Evolutionary conservation across 2,329 filamentous ascomycete species (phyloP).

Genomic region (Aspergillus sp.): DNA sequence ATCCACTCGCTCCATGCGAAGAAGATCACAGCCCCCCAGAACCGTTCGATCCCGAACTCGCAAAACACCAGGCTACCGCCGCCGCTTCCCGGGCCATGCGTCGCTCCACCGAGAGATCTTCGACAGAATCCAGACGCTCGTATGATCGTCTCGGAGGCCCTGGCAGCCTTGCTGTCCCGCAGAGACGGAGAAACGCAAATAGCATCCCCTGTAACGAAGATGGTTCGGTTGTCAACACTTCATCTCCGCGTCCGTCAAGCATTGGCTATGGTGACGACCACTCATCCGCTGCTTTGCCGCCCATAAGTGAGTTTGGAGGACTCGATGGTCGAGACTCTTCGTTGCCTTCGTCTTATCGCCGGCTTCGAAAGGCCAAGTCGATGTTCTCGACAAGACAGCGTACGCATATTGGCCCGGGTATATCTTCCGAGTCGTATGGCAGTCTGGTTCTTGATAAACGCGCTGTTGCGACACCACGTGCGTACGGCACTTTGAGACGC

Average conservation of each 20-base stretch:
- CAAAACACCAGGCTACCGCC: slow-evolving; percentile 32
- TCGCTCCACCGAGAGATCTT: slow-evolving; percentile 26
- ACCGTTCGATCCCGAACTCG: slow-evolving; percentile 23
- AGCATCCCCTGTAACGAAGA: slow-evolving; percentile 10
- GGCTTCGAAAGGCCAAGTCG: slow-evolving; percentile 44
- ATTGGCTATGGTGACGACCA: slow-evolving; percentile 1
- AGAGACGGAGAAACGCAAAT: slow-evolving; percentile 15
- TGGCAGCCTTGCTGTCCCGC: slow-evolving; percentile 19
- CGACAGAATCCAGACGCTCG: slow-evolving; percentile 19
- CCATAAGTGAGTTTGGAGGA: slow-evolving; percentile 26
- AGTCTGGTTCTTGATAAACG: slow-evolving; percentile 3
- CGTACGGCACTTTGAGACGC: slow-evolving; percentile 27
- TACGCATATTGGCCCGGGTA: slow-evolving; percentile 13
- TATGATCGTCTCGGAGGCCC: slow-evolving; percentile 27
- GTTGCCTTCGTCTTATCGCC: slow-evolving; percentile 43
- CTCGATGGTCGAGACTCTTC: slow-evolving; percentile 34
- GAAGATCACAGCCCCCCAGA: slow-evolving; percentile 19
- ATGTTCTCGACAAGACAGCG: slow-evolving; percentile 40
- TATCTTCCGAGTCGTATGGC: slow-evolving; percentile 7
- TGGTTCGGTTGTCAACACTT: slow-evolving; percentile 1
- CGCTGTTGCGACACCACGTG: slow-evolving; percentile 6
- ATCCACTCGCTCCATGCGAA: slow-evolving; percentile 35
- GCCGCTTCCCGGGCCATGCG: slow-evolving; percentile 41
- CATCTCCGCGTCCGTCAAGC: slow-evolving; percentile 3
- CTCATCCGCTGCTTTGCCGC: slow-evolving; percentile 16